A percentile compares a stretch with the other conserved stretches of the same genome.
phyloP scores from a whole-genome alignment of 768 basidiomycete genomes.

The Rhodotorula toruloides region DNA sequence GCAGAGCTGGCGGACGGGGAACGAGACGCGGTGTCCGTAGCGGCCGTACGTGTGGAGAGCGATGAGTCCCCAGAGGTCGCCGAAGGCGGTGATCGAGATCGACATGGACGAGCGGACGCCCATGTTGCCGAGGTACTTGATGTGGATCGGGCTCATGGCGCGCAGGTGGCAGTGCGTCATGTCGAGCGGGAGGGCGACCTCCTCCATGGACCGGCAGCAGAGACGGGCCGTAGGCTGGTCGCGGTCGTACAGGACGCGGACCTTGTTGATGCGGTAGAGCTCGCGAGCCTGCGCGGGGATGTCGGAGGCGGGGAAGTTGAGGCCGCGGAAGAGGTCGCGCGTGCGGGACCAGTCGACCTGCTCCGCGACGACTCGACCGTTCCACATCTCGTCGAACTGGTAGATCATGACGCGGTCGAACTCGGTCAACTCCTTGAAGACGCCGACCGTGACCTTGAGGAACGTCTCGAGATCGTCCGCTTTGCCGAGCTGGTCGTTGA shows the following conservation, averaged over 20 bases:
- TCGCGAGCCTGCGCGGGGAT: constrained; percentile 58
- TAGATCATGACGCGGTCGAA: constrained; percentile 77
- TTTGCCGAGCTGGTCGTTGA: constrained; percentile 70
- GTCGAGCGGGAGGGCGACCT: constrained; percentile 65
- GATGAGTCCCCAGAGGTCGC: constrained; percentile 64
- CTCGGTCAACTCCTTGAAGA: constrained; percentile 70
- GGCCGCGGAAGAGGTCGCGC: constrained; percentile 64
- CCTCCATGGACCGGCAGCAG: constrained; percentile 59
- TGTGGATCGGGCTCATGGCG: constrained; percentile 82
- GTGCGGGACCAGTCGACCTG: constrained; percentile 71
- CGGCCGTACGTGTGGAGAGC: constrained; percentile 52
- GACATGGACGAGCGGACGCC: constrained; percentile 78
- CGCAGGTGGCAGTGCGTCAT: constrained; percentile 79
- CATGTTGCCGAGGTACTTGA: constrained; percentile 76
- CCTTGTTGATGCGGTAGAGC: constrained; percentile 69
- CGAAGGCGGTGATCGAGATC: constrained; percentile 75
- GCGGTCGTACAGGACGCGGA: constrained; percentile 69
- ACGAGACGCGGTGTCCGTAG: constrained; percentile 77
- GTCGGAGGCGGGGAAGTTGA: constrained; percentile 63
- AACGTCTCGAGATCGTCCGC: constrained; percentile 64
- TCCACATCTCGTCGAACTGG: constrained; percentile 44
- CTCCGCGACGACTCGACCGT: constrained; percentile 60
- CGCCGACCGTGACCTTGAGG: constrained; percentile 61
- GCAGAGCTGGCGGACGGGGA: constrained; percentile 76
- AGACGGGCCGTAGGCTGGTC: constrained; percentile 67